Evolutionary conservation across 768 basidiomycete genomes (phyloP), one percentile per base, ranked within the genome.

Genomic region (Cyclocybe aegerita): DNA sequence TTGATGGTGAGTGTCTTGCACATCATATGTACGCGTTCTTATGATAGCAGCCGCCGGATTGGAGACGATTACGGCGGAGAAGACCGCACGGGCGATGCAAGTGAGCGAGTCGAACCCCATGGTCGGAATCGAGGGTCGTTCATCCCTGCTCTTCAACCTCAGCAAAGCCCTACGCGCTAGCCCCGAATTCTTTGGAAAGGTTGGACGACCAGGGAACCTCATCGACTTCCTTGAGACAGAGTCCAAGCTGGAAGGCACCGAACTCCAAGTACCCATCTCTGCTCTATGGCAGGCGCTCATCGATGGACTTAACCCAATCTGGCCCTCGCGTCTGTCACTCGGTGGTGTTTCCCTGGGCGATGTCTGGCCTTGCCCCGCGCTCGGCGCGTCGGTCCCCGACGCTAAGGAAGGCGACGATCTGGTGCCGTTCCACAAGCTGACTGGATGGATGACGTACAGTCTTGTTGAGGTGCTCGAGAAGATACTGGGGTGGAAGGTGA

Each of bases 341-440:
- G 84, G 74, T 7, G 86, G 82, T 3, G 66, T 88, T 17, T 65
- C 87, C 0, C 80, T 98, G 4, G 96, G 96, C 15, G 96, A 98
- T 63, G 94, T 94, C 40, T 98, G 96, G 96, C 88, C 87, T 0
- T 95, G 92, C 56, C 70, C 79, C 73, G 86, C 54, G 37, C 55
- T 58, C 33, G 57, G 47, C 37, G 53, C 55, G 8, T 57, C 48
- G n/a, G 51, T 55, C 40, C 43, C 44, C 9, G 45, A 48, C n/a
- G 38, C 43, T 14, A 44, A 63, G 16, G 82, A 83, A 58, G 86
- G 83, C 41, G 86, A 86, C 46, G 77, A 84, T 46, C 74, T 92
- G 30, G 92, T 98, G 6, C 90, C 93, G 0, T 98, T 98, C 76
- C 96, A 98, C 73, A 98, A 99, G 66, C 77, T 99, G 42, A 93